phyloP scores from a whole-genome alignment of 1,284 basidiomycete genomes.

The Grifola frondosa region DNA sequence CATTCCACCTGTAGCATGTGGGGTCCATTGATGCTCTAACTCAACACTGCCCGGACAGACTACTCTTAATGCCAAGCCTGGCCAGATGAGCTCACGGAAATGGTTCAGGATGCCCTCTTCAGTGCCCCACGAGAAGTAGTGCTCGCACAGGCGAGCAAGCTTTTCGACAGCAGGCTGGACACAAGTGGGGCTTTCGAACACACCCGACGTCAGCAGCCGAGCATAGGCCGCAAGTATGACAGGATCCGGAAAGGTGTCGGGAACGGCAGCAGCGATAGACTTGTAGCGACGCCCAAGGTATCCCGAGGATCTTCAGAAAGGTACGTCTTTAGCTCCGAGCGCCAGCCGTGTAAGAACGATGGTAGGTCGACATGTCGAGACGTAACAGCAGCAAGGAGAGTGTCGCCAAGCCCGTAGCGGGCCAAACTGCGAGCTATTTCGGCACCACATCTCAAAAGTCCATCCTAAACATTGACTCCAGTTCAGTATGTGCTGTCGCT shows the following conservation, averaged over 20 bases:
- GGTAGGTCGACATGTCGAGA: background rate
- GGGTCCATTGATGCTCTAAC: no score
- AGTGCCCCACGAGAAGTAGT: constrained; percentile 1
- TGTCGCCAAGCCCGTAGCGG: constrained; percentile 9
- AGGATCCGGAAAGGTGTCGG: constrained; percentile 1
- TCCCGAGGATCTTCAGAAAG: constrained; percentile 1
- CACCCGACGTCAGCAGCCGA: background rate
- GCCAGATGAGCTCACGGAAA: background rate
- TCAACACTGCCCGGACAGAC: no score
- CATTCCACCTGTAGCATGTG: no score
- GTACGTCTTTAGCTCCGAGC: background rate
- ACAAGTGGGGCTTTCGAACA: background rate
- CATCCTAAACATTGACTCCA: background rate
- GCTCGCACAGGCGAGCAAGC: background rate
- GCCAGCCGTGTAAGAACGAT: constrained; percentile 3
- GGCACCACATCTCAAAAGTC: constrained; percentile 5
- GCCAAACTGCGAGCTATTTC: constrained; percentile 4
- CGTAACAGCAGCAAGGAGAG: background rate
- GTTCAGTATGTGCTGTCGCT: background rate
- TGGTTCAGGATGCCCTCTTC: background rate
- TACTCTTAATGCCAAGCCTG: background rate
- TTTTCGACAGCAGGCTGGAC: no score
- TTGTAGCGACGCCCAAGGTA: constrained; percentile 6
- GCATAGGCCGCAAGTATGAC: constrained; percentile 1
- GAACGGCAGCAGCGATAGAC: background rate